These are phyloP conservation scores for Pseudocercospora musae DNA, from an alignment of 2,329 filamentous ascomycete genomes.

Conservation along the genomic window DNA sequence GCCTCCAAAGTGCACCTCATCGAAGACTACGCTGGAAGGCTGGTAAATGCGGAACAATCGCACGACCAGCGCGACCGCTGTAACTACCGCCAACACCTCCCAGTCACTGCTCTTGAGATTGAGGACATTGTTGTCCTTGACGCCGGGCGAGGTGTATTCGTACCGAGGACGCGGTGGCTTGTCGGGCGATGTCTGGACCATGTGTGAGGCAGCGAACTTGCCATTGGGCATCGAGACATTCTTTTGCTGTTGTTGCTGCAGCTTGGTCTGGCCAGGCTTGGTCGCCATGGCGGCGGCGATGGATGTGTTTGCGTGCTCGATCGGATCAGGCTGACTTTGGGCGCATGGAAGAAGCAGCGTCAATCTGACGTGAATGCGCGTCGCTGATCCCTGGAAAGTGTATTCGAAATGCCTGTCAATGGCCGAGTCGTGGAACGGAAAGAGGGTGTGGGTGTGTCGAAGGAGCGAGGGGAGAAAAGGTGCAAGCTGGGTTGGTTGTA, in stretches of 20 bases:
- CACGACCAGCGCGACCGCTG: slow-evolving; percentile 71
- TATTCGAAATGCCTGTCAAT: background rate
- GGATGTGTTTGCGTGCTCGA: background rate
- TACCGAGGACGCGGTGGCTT: slow-evolving; percentile 34
- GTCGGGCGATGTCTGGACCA: slow-evolving; percentile 31
- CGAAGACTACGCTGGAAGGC: slow-evolving; percentile 93
- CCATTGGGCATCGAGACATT: slow-evolving; percentile 17
- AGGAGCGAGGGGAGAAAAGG: too few species aligned
- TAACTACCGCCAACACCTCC: slow-evolving; percentile 69
- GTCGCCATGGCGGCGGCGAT: slow-evolving; percentile 19
- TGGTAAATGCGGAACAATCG: slow-evolving; percentile 95
- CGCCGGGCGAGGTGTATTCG: slow-evolving; percentile 73
- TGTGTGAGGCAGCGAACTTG: slow-evolving; percentile 16
- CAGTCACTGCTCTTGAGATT: slow-evolving; percentile 81
- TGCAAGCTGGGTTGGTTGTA: background rate
- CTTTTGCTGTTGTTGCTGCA: slow-evolving; percentile 11
- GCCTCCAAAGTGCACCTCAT: slow-evolving; percentile 98
- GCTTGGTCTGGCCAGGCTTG: slow-evolving; percentile 18
- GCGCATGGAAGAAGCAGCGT: too few species aligned
- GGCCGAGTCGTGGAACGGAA: slow-evolving; percentile 1
- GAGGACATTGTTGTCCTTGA: slow-evolving; percentile 89
- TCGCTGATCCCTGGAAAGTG: background rate
- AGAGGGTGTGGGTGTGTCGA: background rate
- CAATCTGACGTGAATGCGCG: background rate
- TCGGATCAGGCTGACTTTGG: background rate